A percentile compares a stretch with the other conserved stretches of the same genome.
These are phyloP conservation scores for Gossypioides kirkii DNA, from an alignment of 345 rosid species.

Conservation along the genomic window DNA sequence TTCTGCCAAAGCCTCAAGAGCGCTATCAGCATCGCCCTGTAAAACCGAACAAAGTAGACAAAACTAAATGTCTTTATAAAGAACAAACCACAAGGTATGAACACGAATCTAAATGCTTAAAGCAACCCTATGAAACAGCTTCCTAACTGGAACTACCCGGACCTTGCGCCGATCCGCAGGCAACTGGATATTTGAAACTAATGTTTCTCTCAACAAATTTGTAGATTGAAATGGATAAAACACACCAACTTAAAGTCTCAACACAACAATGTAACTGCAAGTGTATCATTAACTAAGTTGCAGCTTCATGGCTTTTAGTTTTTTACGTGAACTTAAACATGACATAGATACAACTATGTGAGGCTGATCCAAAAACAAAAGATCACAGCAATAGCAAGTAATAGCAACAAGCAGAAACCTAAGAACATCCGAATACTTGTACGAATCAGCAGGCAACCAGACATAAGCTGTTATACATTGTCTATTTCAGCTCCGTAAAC, in stretches of 20 bases:
- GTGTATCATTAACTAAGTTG: neutral
- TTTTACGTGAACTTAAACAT: neutral
- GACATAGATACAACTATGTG: no score
- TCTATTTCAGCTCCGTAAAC: constrained; percentile 31
- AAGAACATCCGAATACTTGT: neutral
- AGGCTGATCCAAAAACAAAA: neutral
- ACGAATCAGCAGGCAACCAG: no score
- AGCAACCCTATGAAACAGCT: no score
- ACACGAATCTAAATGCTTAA: neutral
- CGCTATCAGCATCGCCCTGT: constrained; percentile 77
- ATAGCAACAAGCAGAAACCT: constrained; percentile 39
- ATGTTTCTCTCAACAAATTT: no score
- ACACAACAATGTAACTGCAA: no score
- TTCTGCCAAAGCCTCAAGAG: constrained; percentile 67
- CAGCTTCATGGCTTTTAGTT: neutral
- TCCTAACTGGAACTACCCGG: no score
- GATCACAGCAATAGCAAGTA: neutral
- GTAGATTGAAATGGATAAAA: no score
- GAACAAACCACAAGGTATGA: neutral
- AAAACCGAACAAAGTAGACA: neutral
- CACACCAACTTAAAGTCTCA: no score
- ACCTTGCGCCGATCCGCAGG: no score
- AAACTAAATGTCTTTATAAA: neutral
- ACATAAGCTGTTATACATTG: no score
- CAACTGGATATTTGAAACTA: no score